phyloP scores from a whole-genome alignment of 768 basidiomycete species.

The Ephemerocybe angulata region DNA sequence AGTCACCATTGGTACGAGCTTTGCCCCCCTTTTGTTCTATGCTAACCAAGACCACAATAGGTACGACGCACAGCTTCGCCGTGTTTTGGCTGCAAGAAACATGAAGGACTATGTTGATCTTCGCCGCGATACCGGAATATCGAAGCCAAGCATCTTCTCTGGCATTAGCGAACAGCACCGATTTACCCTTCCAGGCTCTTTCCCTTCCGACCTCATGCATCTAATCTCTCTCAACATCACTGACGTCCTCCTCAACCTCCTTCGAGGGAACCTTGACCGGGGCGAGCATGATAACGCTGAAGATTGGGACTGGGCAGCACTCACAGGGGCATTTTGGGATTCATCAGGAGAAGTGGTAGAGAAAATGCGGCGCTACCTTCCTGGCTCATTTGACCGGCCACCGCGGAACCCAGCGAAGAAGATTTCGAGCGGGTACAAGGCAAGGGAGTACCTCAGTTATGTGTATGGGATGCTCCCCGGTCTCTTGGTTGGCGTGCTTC shows the following conservation, averaged over 20 bases:
- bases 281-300: slow-evolving; percentile 16
- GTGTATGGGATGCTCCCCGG: slow-evolving; percentile 32
- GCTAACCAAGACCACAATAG: background rate
- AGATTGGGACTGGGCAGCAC: slow-evolving; percentile 28
- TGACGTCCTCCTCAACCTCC: slow-evolving; percentile 32
- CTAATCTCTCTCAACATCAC: slow-evolving; percentile 30
- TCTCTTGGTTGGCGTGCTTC: slow-evolving; percentile 23
- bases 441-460: slow-evolving; percentile 30
- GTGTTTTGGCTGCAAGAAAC: slow-evolving; percentile 3
- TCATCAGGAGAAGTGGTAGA: slow-evolving; percentile 30
- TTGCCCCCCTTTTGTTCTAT: no score
- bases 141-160: slow-evolving; percentile 31
- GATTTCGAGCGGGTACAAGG: slow-evolving; percentile 37
- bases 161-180: slow-evolving; percentile 20
- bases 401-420: slow-evolving; percentile 31
- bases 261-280: slow-evolving; percentile 27
- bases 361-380: slow-evolving; percentile 14
- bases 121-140: slow-evolving; percentile 32
- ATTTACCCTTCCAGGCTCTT: slow-evolving; percentile 30
- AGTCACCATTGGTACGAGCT: background rate
- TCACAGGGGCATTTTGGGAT: slow-evolving; percentile 29
- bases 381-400: slow-evolving; percentile 23
- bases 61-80: background rate
- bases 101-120: slow-evolving; percentile 15
- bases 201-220: slow-evolving; percentile 41